Base-by-base conservation (phyloP, 2,329 filamentous ascomycete species). In the Nemania diffusa region DNA sequence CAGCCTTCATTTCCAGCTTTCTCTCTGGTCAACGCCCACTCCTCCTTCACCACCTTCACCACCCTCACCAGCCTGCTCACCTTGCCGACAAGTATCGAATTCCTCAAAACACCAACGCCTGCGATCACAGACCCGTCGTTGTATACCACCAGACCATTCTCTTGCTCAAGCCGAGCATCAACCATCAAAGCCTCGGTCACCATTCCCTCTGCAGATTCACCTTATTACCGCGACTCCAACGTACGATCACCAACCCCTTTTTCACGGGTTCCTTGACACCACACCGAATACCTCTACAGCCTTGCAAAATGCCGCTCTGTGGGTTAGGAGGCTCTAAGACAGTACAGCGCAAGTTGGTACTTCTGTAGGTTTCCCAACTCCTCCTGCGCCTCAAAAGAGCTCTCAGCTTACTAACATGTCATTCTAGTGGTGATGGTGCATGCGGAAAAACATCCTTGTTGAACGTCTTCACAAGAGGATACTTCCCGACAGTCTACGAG, bases 381-480 rank as follows among this genome's bases (percentile, higher is more conserved):
- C 75, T 75, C 42, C 76, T 48, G 63, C 57, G 52, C 52, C n/a
- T n/a, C 51, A 64, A 17, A 46, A 62, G 55, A 66, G 50, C 46
- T 57, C 32, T 61, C 29, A 17, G 62, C 66, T 67, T 48, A 68
- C 62, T 67, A 70, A 68, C 59, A 65, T 62, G 58, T 69, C 42
- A 9, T 37, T 27, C 34, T 76, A 97, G 94, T 78, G 95, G 95
- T 76, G 95, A 98, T 79, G 95, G 95, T 86, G 95, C 95, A 74
- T 97, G 92, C 81, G 95, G 95, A 78, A 99, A 99, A 87, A 99
- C 96, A 62, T 97, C 94, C 72, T 83, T 98, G 77, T 84, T 99
- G 76, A 99, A 99, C 80, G 96, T 99, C 80, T 99, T 99, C 83
- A 99, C 96, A 73, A 90, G 95, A 91, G 95, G 95, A 92, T 97